Evolutionary conservation across 176 grass and related monocot genomes (phyloP).

Genomic region (Elaeis guineensis): DNA sequence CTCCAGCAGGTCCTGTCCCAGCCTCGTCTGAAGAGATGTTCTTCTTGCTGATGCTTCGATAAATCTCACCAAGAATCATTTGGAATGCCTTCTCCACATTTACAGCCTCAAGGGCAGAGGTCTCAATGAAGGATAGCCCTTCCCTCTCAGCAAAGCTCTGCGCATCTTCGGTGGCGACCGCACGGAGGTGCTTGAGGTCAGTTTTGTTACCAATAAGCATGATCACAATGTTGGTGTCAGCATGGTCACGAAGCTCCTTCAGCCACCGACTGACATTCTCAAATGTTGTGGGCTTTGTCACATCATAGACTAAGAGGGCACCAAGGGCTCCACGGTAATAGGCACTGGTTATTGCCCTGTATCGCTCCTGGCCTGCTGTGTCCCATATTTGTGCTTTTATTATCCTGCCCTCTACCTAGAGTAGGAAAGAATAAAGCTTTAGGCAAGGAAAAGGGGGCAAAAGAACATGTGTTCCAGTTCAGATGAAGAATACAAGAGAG

Average conservation of each 20-base stretch:
- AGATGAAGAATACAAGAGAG: too few species aligned
- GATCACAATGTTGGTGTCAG: slow-evolving; percentile 6
- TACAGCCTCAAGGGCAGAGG: slow-evolving; percentile 2
- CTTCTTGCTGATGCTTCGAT: slow-evolving; percentile 9
- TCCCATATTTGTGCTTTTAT: slow-evolving; percentile 14
- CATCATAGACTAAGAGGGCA: slow-evolving; percentile 1
- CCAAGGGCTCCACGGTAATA: slow-evolving; percentile 9
- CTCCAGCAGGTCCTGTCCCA: background rate
- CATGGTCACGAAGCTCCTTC: slow-evolving; percentile 10
- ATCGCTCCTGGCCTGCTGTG: slow-evolving; percentile 13
- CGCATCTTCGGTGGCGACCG: background rate
- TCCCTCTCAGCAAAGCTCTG: slow-evolving; percentile 2
- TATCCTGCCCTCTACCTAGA: background rate
- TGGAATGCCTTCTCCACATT: slow-evolving; percentile 17
- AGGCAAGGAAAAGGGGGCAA: background rate
- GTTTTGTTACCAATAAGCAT: slow-evolving; percentile 8
- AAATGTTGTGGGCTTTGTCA: slow-evolving; percentile 6
- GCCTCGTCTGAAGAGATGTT: background rate
- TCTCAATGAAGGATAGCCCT: slow-evolving; percentile 4
- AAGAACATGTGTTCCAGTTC: too few species aligned
- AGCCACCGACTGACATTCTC: slow-evolving; percentile 8
- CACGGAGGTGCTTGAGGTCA: slow-evolving; percentile 4
- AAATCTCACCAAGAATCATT: slow-evolving; percentile 4
- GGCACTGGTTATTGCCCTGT: slow-evolving; percentile 8
- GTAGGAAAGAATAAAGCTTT: background rate